These are phyloP conservation scores for Elongisporangium prolatum DNA, from an alignment of 352 stramenopile species.

Conservation along the genomic window DNA sequence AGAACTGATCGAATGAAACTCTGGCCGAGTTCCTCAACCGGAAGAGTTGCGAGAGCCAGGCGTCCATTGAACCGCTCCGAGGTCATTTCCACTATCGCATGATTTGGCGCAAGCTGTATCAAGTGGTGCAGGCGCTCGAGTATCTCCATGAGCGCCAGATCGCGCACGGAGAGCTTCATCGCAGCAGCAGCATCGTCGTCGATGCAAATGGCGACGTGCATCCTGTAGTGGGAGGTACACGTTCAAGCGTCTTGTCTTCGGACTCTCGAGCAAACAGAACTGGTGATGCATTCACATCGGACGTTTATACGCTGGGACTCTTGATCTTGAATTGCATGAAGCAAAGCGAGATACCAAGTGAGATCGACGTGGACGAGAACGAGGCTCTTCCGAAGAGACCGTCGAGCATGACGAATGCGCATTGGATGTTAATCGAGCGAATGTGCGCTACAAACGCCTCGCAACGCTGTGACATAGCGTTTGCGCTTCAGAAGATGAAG, in stretches of 20 bases:
- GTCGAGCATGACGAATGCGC: slow-evolving; percentile 10
- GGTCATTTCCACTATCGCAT: neutral
- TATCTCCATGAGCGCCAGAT: slow-evolving; percentile 26
- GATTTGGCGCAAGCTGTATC: slow-evolving; percentile 16
- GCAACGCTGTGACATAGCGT: neutral
- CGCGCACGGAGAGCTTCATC: slow-evolving; percentile 32
- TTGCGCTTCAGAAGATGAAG: neutral
- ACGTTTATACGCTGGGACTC: slow-evolving; percentile 25
- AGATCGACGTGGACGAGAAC: slow-evolving; percentile 4
- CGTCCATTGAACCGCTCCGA: neutral
- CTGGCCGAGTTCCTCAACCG: neutral
- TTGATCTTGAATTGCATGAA: slow-evolving; percentile 20
- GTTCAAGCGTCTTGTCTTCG: neutral
- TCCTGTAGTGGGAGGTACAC: slow-evolving; percentile 8
- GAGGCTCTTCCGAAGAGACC: slow-evolving; percentile 9
- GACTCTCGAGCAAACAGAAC: slow-evolving; percentile 4
- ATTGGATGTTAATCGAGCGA: slow-evolving; percentile 15
- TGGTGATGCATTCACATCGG: slow-evolving; percentile 18
- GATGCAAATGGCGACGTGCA: slow-evolving; percentile 12
- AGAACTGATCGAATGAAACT: neutral
- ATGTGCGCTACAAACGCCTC: slow-evolving; percentile 8
- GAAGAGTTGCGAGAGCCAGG: neutral
- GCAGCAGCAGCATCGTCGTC: slow-evolving; percentile 22
- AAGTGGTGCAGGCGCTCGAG: slow-evolving; percentile 22
- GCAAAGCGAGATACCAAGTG: slow-evolving; percentile 8